Base-by-base conservation (phyloP, 768 basidiomycete species). In the Hypholoma fasciculare region DNA sequence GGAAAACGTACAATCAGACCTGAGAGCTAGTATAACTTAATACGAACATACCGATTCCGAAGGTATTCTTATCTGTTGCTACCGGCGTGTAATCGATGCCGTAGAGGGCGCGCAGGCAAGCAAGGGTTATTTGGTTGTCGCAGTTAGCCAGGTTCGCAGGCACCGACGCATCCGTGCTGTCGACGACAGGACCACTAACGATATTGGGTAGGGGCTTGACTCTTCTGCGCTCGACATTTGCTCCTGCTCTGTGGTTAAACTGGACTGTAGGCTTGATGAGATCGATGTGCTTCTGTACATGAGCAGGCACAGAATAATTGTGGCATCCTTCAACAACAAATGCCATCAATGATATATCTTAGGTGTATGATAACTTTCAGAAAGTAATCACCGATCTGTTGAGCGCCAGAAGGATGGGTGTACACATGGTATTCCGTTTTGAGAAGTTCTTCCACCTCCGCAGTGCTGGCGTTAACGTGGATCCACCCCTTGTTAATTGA, bases 371-470 rank as follows among this genome's bases (percentile, higher is more conserved):
- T 48, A 12, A 16, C 50, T 30, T 38, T 38, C 49, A 17, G 16
- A 27, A 27, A 39, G 49, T 2, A 72, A 69, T 12, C 46, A 78
- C 78, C 77, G 38, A 79, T 61, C 52, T 78, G 76, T 60, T 78
- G 67, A 26, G 66, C 67, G 39, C 77, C 77, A 19, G 66, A 66
- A 23, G 67, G 61, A 58, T 80, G 78, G 38, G 68, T 69, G 61
- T 76, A 82, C 26, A 82, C 73, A 53, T 80, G 73, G 66, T 82
- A 82, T 61, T 81, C 73, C 2, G 78, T 74, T 20, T 72, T 64
- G 23, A 82, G 69, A 14, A 81, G 71, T 16, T 65, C 56, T 61
- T 81, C 79, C 1, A 73, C 70, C 60, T 80, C 80, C 7, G 65
- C 69, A 13, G 76, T 71, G 23, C 74, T 78, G 4, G 74, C 74